phyloP scores from a whole-genome alignment of 306 rosid genomes.

The Crotalaria pallida region DNA sequence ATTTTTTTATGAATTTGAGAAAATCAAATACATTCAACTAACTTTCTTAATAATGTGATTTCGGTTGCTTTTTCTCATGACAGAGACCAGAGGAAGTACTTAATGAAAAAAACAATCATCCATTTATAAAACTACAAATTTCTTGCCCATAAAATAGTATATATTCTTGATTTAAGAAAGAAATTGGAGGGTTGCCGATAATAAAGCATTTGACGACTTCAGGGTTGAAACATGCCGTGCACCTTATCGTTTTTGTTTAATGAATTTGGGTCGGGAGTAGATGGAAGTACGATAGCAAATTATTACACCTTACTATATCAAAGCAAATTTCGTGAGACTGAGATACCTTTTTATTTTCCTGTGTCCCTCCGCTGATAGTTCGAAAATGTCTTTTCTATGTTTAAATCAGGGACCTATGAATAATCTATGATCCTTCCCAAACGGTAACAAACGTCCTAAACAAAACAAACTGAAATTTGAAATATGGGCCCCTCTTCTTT shows the following conservation, averaged over 20 bases:
- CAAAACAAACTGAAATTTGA: constrained; percentile 29
- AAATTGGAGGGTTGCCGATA: neutral
- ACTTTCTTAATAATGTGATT: too few species aligned
- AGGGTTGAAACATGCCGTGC: constrained; percentile 1
- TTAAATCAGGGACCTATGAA: constrained; percentile 37
- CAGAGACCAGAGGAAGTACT: too few species aligned
- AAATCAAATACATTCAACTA: too few species aligned
- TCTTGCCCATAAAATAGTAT: too few species aligned
- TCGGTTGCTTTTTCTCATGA: too few species aligned
- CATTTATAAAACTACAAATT: too few species aligned
- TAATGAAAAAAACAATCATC: too few species aligned
- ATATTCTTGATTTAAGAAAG: too few species aligned
- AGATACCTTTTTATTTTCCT: neutral
- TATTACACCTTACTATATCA: constrained; percentile 6
- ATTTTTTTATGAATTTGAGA: too few species aligned
- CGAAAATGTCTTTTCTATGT: constrained; percentile 1
- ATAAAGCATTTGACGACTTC: neutral
- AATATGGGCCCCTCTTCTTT: constrained; percentile 34
- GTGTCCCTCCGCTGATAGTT: constrained; percentile 14
- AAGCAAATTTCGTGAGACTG: constrained; percentile 21
- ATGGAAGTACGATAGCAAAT: constrained; percentile 17
- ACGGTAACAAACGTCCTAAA: constrained; percentile 39
- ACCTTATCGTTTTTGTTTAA: neutral
- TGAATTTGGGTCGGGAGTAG: neutral
- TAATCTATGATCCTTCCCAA: constrained; percentile 28